phyloP scores from a whole-genome alignment of 2,329 filamentous ascomycete genomes.

The Epichloe amarillans region DNA sequence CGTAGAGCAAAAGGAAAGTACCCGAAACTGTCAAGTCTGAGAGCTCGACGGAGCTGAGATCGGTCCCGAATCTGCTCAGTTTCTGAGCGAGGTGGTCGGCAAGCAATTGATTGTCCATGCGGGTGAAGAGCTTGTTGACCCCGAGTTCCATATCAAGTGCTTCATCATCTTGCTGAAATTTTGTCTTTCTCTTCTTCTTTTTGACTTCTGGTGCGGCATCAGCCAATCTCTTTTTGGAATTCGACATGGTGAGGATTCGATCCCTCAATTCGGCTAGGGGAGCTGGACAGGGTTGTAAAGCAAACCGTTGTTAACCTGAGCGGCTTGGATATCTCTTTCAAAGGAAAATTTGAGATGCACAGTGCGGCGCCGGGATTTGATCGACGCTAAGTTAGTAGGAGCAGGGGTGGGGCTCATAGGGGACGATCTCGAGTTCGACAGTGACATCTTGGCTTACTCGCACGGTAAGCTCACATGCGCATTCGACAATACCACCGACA shows the following conservation, averaged over 20 bases:
- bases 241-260: constrained; percentile 19
- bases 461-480: neutral
- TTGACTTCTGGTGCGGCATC: constrained; percentile 29
- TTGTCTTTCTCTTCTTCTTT: constrained; percentile 43
- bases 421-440: neutral
- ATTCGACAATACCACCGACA: neutral
- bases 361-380: neutral
- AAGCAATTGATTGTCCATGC: constrained; percentile 71
- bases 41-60: constrained; percentile 72
- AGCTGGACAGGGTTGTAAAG: no score
- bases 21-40: constrained; percentile 71
- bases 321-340: neutral
- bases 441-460: neutral
- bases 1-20: constrained; percentile 23
- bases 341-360: constrained; percentile 1
- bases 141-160: constrained; percentile 55
- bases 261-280: no score
- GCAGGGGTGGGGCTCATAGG: neutral
- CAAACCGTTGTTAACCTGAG: neutral
- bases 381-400: neutral
- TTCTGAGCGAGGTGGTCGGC: constrained; percentile 77
- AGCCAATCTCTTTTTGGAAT: constrained; percentile 42
- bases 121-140: constrained; percentile 66
- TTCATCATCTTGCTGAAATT: constrained; percentile 36
- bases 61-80: constrained; percentile 62